Base-by-base conservation (phyloP, 2,329 filamentous ascomycete species). In the Trichoderma breve region DNA sequence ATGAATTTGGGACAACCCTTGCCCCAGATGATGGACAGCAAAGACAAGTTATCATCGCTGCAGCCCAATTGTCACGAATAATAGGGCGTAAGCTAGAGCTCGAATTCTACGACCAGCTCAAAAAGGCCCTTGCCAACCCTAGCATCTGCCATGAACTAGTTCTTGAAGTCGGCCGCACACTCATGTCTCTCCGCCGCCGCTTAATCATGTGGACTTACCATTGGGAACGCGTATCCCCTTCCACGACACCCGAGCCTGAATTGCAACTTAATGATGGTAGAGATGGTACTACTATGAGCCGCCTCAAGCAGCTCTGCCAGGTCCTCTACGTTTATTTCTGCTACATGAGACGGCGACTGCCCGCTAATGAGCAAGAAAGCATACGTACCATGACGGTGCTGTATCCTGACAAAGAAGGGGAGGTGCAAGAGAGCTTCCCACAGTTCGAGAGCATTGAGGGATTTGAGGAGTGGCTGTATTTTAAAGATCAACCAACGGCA, bases 301-400 rank as follows among this genome's bases (percentile, higher is more conserved):
- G 71, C 11, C 24, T 72, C 24, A 67, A 28, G 26, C 32, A n/a
- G 11, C 55, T 73, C 15, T 65, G 61, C 47, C n/a, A 55, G 36
- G 65, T 71, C 11, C 68, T 73, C 21, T 73, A 73, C 14, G 43
- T 73, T 12, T 71, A 73, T 24, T 71, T 53, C 43, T 73, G 71
- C 32, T 72, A 68, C 26, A 63, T 70, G 71, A 55, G 36, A 60
- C 71, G 71, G 24, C 47, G 58, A 4, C 34, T 70, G 8, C 5
- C 58, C 6, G 34, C 26, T 2, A 47, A 32, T 11, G 64, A 69
- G 4, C 55, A 39, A 18, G 14, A 32, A 12, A 7, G 12, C 30
- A 21, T 66, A 21, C 32, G 18, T 5, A 67, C 24, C 30, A 60
- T 62, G 28, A 21, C 9, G 26, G 55, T 72, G 12, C 12, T 26